Evolutionary conservation across 2,329 filamentous ascomycete species (phyloP), one percentile per base, ranked within the genome.

Genomic region (Ceratocystis huliohia): DNA sequence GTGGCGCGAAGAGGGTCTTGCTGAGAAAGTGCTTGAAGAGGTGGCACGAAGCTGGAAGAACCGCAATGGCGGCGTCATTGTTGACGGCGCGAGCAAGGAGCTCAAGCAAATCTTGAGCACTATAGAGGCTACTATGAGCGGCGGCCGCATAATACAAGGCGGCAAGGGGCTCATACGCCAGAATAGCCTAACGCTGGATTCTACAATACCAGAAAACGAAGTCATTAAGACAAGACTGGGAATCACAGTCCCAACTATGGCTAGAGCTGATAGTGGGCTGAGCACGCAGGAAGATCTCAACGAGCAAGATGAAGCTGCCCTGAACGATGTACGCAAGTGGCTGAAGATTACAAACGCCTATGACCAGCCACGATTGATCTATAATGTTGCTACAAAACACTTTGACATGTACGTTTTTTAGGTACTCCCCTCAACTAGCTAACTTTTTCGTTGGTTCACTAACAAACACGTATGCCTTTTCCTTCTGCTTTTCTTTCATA

Each of bases 1-100:
- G 86, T 99, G 94, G 94, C 85, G 93, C 72, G 92, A 97, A 77
- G 91, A 96, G 74, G 93, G 95, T 0, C 79, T 96, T 41, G 94
- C 92, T 2, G 95, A 99, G 75, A 88, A 87, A 70, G 90, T 96
- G 13, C 78, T 99, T 45, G 94, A 99, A 72, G 94, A 97, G 75
- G 85, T 92, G 6, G 92, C 94, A 0, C 88, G 89, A 74, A 84
- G 84, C 70, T 99, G 94, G 95, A 97, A 96, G 78, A 89, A 87
- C 70, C 82, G 88, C 68, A 91, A 89, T 73, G 91, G 91, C 1
- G 89, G 89, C 25, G 89, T 96, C 65, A 96, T 99, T 70, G 89
- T 99, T 2, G 91, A 96, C 65, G 93, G 93, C 30, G 81, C 82
- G 7, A 88, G 84, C 71, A 83, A 86, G 48, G 84, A 88, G 71